A percentile compares a stretch with the other conserved stretches of the same genome.
These are phyloP conservation scores for Blumeria hordei DNA, from an alignment of 2,329 filamentous ascomycete species.

Conservation along the genomic window DNA sequence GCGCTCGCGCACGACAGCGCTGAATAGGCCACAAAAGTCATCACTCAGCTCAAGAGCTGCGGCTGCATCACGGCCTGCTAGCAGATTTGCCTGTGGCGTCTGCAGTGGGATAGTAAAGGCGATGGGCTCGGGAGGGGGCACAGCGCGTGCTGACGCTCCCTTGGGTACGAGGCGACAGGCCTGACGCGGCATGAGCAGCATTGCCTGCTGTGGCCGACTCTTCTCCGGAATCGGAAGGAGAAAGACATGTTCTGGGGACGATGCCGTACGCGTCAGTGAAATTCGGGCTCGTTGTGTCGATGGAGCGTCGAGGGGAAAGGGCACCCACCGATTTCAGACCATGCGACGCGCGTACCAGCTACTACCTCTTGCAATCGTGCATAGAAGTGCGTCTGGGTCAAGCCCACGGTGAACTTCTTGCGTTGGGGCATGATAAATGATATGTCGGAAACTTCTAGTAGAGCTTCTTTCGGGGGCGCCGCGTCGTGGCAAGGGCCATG, in stretches of 20 bases:
- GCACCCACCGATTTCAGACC: constrained; percentile 34
- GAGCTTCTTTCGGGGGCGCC: constrained; percentile 14
- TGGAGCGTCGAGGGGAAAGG: background rate
- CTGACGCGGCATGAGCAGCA: constrained; percentile 31
- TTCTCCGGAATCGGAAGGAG: constrained; percentile 42
- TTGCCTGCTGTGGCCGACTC: constrained; percentile 39
- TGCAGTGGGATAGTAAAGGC: constrained; percentile 34
- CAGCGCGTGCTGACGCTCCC: constrained; percentile 17
- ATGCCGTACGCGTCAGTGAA: background rate
- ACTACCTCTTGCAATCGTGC: constrained; percentile 27
- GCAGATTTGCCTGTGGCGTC: too few relatives aligned
- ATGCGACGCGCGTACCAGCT: constrained; percentile 30
- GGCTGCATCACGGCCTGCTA: too few relatives aligned
- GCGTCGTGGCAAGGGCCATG: background rate
- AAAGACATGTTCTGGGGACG: constrained; percentile 29
- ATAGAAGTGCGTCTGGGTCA: constrained; percentile 34
- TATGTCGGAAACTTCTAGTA: constrained; percentile 39
- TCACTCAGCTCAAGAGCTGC: too few relatives aligned
- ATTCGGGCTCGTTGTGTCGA: background rate
- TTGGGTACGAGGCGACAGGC: constrained; percentile 25
- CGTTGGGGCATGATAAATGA: constrained; percentile 42
- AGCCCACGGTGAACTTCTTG: constrained; percentile 42
- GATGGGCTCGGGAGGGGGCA: constrained; percentile 26
- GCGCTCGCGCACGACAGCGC: too few relatives aligned
- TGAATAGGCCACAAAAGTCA: too few relatives aligned